Conservation (phyloP, 2,329 filamentous ascomycete genomes). For the Sphaceloma murrayae region DNA sequence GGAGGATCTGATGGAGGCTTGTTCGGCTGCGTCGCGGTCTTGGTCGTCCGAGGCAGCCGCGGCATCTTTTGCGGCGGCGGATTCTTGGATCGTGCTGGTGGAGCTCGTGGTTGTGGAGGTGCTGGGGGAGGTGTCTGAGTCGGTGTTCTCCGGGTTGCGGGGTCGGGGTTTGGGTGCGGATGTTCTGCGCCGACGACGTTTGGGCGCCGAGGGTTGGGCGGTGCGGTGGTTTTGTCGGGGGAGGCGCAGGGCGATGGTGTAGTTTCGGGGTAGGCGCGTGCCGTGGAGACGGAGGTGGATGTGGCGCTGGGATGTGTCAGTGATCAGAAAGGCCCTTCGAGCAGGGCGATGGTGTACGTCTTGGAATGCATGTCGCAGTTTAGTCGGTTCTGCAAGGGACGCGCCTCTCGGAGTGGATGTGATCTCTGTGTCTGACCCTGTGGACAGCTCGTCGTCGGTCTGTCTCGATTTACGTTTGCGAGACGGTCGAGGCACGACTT, state of each 20-base stretch:
- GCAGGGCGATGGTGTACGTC: conserved; percentile 17
- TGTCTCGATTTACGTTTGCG: conserved; percentile 21
- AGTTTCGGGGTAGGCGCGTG: conserved; percentile 30
- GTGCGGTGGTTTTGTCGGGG: conserved; percentile 28
- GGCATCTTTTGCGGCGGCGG: conserved; percentile 20
- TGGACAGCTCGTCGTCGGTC: conserved; percentile 29
- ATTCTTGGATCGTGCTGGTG: background rate
- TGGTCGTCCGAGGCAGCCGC: conserved; percentile 29
- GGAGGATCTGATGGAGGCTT: conserved; percentile 38
- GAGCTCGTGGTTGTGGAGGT: conserved; percentile 17
- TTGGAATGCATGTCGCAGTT: conserved; percentile 32
- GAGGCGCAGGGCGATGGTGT: conserved; percentile 34
- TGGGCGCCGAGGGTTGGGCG: conserved; percentile 23
- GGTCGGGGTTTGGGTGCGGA: conserved; percentile 17
- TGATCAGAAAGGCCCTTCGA: too few species aligned
- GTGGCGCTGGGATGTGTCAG: conserved; percentile 23
- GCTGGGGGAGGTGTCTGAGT: conserved; percentile 11
- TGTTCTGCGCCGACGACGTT: conserved; percentile 25
- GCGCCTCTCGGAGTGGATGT: background rate
- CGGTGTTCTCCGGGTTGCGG: conserved; percentile 18
- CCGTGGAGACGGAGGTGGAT: conserved; percentile 37
- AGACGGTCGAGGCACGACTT: conserved; percentile 27
- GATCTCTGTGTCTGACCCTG: conserved; percentile 21
- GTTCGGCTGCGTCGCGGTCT: conserved; percentile 36
- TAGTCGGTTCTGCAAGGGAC: conserved; percentile 27